Evolutionary conservation across 805 yeast species (phyloP).

Genomic region (Saccharomycopsis malanga): DNA sequence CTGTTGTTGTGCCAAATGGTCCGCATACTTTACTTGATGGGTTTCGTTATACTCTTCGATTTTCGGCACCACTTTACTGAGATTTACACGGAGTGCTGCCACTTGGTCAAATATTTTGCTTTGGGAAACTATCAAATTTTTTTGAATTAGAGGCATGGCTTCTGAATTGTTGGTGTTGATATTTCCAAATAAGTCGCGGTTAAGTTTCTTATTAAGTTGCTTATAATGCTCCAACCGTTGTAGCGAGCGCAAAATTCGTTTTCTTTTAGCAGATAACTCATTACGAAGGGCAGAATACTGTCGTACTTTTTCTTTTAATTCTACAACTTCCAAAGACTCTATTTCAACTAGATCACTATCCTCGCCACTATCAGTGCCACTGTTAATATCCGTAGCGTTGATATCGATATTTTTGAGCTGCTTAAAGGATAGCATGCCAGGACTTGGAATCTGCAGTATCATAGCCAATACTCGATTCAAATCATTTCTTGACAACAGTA

Average conservation of each 20-base stretch:
- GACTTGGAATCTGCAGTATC: constrained; percentile 1
- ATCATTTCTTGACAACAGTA: not conserved
- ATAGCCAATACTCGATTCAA: constrained; percentile 1
- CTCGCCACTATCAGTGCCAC: constrained; percentile 3
- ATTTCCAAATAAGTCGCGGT: not conserved
- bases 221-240: constrained; percentile 4
- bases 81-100: constrained; percentile 14
- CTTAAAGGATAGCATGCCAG: constrained; percentile 4
- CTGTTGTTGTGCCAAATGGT: too few species aligned
- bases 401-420: constrained; percentile 3
- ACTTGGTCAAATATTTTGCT: constrained; percentile 15
- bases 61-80: constrained; percentile 5
- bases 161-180: not conserved
- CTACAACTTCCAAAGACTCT: constrained; percentile 5
- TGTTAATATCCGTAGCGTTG: not conserved
- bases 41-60: not conserved
- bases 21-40: too few species aligned
- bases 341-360: constrained; percentile 9
- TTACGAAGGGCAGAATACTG: not conserved
- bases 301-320: constrained; percentile 1
- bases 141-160: constrained; percentile 1
- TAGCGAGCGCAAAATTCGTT: not conserved
- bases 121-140: constrained; percentile 12
- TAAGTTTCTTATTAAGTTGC: not conserved
- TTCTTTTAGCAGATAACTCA: not conserved